These are phyloP conservation scores for Lipomyces lipofer DNA, from an alignment of 805 yeast genomes.

Conservation along the genomic window DNA sequence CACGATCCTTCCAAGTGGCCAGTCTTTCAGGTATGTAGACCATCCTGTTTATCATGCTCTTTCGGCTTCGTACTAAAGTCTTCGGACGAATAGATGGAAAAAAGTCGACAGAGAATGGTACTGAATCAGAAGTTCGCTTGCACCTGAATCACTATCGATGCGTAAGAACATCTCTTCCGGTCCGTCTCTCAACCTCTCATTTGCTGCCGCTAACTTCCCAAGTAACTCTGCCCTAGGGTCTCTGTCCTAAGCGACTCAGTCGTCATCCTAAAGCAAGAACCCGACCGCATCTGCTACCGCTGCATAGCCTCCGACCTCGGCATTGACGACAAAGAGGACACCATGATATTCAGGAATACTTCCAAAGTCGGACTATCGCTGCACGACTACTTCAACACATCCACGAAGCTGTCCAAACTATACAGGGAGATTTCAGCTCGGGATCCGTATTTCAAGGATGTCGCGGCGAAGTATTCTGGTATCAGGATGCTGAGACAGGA, in stretches of 20 bases:
- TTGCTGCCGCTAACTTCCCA: neutral
- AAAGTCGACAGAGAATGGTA: slow-evolving; percentile 57
- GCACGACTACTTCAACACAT: slow-evolving; percentile 68
- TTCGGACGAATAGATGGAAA: slow-evolving; percentile 55
- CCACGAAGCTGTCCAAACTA: slow-evolving; percentile 53
- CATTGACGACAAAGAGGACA: too few species aligned
- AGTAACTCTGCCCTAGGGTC: slow-evolving; percentile 43
- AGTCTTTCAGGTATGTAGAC: slow-evolving; percentile 55
- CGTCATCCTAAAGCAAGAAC: slow-evolving; percentile 60
- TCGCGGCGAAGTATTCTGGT: slow-evolving; percentile 52
- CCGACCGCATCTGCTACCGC: slow-evolving; percentile 52
- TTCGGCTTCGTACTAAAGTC: too few species aligned
- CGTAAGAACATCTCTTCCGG: too few species aligned
- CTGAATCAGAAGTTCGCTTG: slow-evolving; percentile 9
- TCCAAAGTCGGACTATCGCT: slow-evolving; percentile 47
- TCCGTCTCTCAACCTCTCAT: neutral
- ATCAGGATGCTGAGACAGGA: slow-evolving; percentile 87
- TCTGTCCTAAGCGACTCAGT: slow-evolving; percentile 62
- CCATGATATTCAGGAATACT: neutral
- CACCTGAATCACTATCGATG: slow-evolving; percentile 57
- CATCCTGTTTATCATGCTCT: too few species aligned
- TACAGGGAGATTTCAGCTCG: slow-evolving; percentile 61
- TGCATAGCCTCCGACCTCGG: slow-evolving; percentile 39
- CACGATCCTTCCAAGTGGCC: slow-evolving; percentile 78
- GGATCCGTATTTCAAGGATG: slow-evolving; percentile 52